Evolutionary conservation across 176 grass and related monocot genomes (phyloP).

Genomic region (Triticum aestivum): IWGSC_CS_RefSeq_v2.1 NC_057811.1:4311635-4312134

Average conservation of each 20-base stretch:
- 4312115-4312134: too few species aligned
- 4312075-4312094: neutral
- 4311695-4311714: too few species aligned
- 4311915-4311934: neutral
- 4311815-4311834: neutral
- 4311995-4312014: neutral
- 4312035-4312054: neutral
- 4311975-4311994: neutral
- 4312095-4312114: neutral
- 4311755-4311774: neutral
- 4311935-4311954: neutral
- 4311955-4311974: neutral
- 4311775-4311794: neutral
- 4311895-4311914: neutral
- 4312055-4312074: neutral
- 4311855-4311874: neutral
- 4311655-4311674: too few species aligned
- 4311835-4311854: neutral
- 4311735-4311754: neutral
- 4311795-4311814: neutral
- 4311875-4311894: neutral
- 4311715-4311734: too few species aligned
- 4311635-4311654: too few species aligned
- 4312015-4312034: neutral
- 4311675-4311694: too few species aligned